Evolutionary conservation across 2,329 filamentous ascomycete genomes (phyloP).

Genomic region (Thelonectria discophora): DNA sequence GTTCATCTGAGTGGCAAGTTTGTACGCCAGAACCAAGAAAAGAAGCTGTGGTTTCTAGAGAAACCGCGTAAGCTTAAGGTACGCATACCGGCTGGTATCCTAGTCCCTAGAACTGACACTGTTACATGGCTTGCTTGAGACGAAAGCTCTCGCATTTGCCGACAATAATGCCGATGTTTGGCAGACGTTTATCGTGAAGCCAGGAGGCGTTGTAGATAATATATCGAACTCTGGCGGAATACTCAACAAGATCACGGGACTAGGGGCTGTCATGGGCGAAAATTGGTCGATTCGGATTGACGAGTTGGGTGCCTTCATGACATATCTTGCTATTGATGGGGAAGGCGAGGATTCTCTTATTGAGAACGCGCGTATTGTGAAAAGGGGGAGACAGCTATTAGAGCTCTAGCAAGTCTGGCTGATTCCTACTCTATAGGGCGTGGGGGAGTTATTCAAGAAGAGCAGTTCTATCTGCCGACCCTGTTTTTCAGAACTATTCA

Average conservation of each 20-base stretch:
- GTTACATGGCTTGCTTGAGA: conserved; percentile 34
- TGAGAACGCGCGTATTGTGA: conserved; percentile 26
- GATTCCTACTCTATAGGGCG: too few relatives aligned
- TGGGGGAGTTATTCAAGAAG: too few relatives aligned
- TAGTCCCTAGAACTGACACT: too few relatives aligned
- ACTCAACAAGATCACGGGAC: not conserved
- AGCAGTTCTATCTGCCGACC: too few relatives aligned
- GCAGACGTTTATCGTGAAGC: conserved; percentile 32
- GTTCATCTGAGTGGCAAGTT: conserved; percentile 48
- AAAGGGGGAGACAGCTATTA: conserved; percentile 25
- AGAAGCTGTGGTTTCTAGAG: conserved; percentile 39
- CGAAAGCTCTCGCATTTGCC: conserved; percentile 20
- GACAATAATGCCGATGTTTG: conserved; percentile 22
- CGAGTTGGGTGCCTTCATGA: conserved; percentile 34
- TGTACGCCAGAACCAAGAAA: conserved; percentile 45
- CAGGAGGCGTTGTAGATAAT: conserved; percentile 26
- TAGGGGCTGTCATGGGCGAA: conserved; percentile 28
- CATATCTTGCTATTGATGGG: conserved; percentile 29
- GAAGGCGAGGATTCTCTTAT: conserved; percentile 20
- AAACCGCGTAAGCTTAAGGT: conserved; percentile 37
- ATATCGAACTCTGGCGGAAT: not conserved
- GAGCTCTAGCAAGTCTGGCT: not conserved
- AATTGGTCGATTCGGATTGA: conserved; percentile 29
- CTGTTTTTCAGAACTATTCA: too few relatives aligned
- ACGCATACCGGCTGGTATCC: too few relatives aligned